phyloP scores from a whole-genome alignment of 768 basidiomycete species.

The Mycena amicta region DNA sequence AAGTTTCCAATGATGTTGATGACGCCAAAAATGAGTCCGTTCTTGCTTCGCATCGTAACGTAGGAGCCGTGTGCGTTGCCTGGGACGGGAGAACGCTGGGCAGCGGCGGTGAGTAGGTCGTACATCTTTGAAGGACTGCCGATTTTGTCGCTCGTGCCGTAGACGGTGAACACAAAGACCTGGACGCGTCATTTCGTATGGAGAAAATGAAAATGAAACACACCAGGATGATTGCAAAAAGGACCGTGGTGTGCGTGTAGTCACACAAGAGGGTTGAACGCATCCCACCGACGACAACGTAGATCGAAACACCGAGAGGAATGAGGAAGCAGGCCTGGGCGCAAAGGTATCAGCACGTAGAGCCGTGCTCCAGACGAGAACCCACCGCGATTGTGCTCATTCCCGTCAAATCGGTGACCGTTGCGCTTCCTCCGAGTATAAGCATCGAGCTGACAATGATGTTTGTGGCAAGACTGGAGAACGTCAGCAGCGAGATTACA shows the following conservation, averaged over 20 bases:
- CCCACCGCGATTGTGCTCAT: conserved; percentile 83
- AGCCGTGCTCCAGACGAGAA: neutral
- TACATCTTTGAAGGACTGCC: conserved; percentile 82
- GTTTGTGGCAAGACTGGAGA: conserved; percentile 76
- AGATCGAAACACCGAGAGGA: conserved; percentile 84
- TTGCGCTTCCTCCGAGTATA: conserved; percentile 81
- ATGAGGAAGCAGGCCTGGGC: conserved; percentile 86
- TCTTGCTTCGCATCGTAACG: conserved; percentile 75
- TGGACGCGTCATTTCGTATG: no score
- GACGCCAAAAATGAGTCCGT: conserved; percentile 81
- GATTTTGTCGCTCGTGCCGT: conserved; percentile 77
- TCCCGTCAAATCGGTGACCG: conserved; percentile 84
- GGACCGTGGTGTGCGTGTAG: conserved; percentile 85
- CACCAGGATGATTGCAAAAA: conserved; percentile 83
- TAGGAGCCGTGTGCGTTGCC: conserved; percentile 90
- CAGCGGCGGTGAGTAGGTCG: conserved; percentile 65
- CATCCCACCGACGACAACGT: conserved; percentile 88
- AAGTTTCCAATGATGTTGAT: conserved; percentile 91
- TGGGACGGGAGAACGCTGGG: conserved; percentile 57
- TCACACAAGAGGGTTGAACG: conserved; percentile 84
- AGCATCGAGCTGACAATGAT: conserved; percentile 90
- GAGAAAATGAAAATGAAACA: conserved; percentile 13
- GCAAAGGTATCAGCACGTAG: neutral
- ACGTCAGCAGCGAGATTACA: neutral
- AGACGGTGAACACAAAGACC: conserved; percentile 74